A percentile compares a stretch with the other conserved stretches of the same genome.
Evolutionary conservation across 495 filamentous ascomycete genomes (phyloP).

Genomic region (Trichoderma virens): DNA sequence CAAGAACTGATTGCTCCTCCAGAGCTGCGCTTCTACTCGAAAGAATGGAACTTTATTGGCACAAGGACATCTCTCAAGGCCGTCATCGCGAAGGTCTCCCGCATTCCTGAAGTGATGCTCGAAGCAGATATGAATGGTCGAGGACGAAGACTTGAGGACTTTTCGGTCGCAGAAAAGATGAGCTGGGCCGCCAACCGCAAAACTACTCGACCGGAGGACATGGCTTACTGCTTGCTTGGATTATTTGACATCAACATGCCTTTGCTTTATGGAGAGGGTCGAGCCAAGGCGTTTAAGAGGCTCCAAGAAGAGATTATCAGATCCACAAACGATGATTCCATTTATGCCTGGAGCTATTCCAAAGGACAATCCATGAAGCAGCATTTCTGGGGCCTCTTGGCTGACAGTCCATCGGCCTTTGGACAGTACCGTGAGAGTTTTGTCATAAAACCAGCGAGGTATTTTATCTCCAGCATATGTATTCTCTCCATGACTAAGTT

Average conservation of each 20-base stretch:
- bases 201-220: slow-evolving; percentile 30
- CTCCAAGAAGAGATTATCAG: slow-evolving; percentile 25
- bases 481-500: not conserved
- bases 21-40: slow-evolving; percentile 25
- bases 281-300: slow-evolving; percentile 17
- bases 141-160: not conserved
- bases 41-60: slow-evolving; percentile 24
- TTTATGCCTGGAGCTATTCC: slow-evolving; percentile 16
- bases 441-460: not conserved
- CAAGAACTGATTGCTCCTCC: slow-evolving; percentile 31
- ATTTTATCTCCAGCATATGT: too few species aligned
- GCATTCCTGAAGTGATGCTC: slow-evolving; percentile 21
- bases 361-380: not conserved
- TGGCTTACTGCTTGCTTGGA: slow-evolving; percentile 36
- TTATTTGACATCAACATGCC: slow-evolving; percentile 40
- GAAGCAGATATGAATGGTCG: not conserved
- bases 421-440: not conserved
- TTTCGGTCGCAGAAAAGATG: slow-evolving; percentile 28
- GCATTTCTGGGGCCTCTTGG: slow-evolving; percentile 1
- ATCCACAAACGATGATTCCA: slow-evolving; percentile 18
- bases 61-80: slow-evolving; percentile 18
- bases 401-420: not conserved
- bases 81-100: slow-evolving; percentile 22
- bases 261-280: slow-evolving; percentile 37
- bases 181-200: slow-evolving; percentile 28